phyloP scores from a whole-genome alignment of 345 rosid genomes.

The Acer yangbiense region DNA sequence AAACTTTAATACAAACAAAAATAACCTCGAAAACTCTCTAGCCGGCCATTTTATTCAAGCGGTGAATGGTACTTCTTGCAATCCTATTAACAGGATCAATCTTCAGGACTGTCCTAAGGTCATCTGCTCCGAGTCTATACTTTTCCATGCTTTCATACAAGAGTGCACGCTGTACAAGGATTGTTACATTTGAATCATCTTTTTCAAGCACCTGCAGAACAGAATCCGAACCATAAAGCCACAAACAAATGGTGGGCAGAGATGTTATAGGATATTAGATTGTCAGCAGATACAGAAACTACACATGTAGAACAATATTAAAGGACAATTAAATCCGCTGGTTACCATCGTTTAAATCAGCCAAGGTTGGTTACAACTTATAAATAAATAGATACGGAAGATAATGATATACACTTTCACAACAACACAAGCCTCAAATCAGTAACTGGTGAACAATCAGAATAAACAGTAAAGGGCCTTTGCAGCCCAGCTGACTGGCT shows the following conservation, averaged over 20 bases:
- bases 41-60: slow-evolving; percentile 77
- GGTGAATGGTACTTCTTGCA: slow-evolving; percentile 96
- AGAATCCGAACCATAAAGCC: slow-evolving; percentile 1
- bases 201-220: slow-evolving; percentile 70
- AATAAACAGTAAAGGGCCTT: background rate
- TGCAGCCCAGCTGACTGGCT: background rate
- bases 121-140: slow-evolving; percentile 96
- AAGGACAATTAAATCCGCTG: background rate
- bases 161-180: slow-evolving; percentile 88
- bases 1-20: slow-evolving; percentile 14
- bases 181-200: slow-evolving; percentile 66
- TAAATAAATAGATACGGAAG: background rate
- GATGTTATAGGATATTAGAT: background rate
- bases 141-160: slow-evolving; percentile 99
- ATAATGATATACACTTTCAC: background rate
- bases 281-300: background rate
- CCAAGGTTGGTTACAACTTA: background rate
- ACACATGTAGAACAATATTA: background rate
- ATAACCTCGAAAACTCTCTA: slow-evolving; percentile 28
- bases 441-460: background rate
- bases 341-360: background rate
- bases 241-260: background rate
- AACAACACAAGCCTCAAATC: background rate
- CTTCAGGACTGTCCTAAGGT: slow-evolving; percentile 87
- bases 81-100: slow-evolving; percentile 84